Base-by-base conservation (phyloP, 2,329 filamentous ascomycete genomes). In the Ceratocystis ficicola region DNA sequence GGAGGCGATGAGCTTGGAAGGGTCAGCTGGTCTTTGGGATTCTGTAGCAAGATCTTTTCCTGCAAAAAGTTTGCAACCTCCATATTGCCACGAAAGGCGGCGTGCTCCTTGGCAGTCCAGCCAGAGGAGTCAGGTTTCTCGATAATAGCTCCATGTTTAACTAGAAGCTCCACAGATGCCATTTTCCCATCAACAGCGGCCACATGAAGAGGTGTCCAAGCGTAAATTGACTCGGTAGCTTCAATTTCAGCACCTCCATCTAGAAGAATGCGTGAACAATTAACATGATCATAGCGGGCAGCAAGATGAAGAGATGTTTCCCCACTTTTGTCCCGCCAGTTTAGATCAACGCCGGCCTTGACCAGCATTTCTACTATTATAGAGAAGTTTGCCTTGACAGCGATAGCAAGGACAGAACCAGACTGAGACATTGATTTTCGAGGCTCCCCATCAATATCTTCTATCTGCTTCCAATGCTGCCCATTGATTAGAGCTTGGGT, bases 201-300 rank as follows among this genome's bases (percentile, higher is more conserved):
- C 69, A 96, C 88, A 72, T 96, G 94, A 12, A 99, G 79, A n/a
- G 94, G 90, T 0, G 94, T 96, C 93, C 94, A 99, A 2, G 87
- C 85, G 72, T 95, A 97, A 0, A 88, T 87, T 65, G 87, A 88
- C 73, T 99, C 94, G 0, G 82, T 77, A 44, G 95, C 77, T 71
- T 96, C 88, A 0, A 91, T 77, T 68, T 96, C 78, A 0, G 86
- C 86, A 72, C 86, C 90, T 1, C 89, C 89, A 17, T 86, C 80
- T 2, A 97, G 75, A 25, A 99, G 78, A 25, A 90, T 85, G 67
- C 81, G 83, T 15, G 89, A 90, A 73, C 92, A 97, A 68, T 91
- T 83, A 17, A 83, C 81, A 72, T 95, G 89, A 17, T 91, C 91
- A 71, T 93, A 94, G 57, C 92, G 86, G 65, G 94, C 92, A 62